phyloP scores from a whole-genome alignment of 352 stramenopile genomes.

The Blastocystis sp. region DNA sequence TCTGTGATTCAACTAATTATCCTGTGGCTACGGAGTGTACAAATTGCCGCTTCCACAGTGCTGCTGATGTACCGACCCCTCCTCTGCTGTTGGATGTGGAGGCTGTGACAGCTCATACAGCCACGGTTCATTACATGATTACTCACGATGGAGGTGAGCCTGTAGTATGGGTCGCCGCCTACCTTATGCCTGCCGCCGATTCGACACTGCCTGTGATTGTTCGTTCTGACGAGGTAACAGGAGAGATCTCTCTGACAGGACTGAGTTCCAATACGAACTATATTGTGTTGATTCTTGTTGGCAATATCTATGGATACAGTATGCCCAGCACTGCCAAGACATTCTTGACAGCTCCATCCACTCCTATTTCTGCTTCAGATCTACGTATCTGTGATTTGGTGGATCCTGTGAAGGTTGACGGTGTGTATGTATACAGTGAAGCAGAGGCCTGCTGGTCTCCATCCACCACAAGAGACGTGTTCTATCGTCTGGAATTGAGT shows the following conservation, averaged over 20 bases:
- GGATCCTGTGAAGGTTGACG: background rate
- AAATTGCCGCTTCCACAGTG: background rate
- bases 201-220: background rate
- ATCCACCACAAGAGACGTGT: background rate
- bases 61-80: background rate
- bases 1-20: slow-evolving; percentile 25
- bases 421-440: slow-evolving; percentile 21
- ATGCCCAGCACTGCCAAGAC: background rate
- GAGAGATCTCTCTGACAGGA: background rate
- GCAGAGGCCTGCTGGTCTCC: slow-evolving; percentile 47
- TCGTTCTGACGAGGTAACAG: background rate
- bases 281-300: background rate
- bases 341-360: background rate
- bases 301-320: background rate
- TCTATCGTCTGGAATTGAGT: background rate
- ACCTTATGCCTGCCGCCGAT: background rate
- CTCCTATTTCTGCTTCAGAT: background rate
- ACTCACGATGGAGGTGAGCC: background rate
- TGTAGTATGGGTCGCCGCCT: background rate
- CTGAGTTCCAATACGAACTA: slow-evolving; percentile 52
- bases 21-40: background rate
- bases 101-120: background rate
- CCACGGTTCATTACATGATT: background rate
- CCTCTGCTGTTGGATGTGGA: background rate
- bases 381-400: slow-evolving; percentile 32